These are phyloP conservation scores for Metrosideros polymorpha DNA, from an alignment of 441 rosid species.

Conservation along the genomic window DNA sequence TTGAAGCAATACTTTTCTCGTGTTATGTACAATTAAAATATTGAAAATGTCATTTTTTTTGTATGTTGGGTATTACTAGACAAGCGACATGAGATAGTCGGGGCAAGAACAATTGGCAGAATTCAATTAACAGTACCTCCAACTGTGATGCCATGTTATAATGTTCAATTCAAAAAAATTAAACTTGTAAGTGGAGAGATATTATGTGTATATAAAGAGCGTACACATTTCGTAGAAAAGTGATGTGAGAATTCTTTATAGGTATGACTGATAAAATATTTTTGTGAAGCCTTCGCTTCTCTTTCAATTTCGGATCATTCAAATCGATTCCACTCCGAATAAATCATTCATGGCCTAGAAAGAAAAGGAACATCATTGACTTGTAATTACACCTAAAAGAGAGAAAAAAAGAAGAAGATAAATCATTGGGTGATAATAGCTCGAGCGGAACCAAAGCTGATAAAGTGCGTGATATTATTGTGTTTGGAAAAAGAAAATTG, in stretches of 20 bases:
- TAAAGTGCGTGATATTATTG: neutral
- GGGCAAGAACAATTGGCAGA: fast-evolving
- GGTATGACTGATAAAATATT: too few relatives aligned
- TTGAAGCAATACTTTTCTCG: neutral
- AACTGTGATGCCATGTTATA: fast-evolving
- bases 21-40: neutral
- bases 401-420: neutral
- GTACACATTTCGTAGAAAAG: too few relatives aligned
- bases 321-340: neutral
- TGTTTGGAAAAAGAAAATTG: neutral
- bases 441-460: neutral
- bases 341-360: neutral
- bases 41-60: neutral
- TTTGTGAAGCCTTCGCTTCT: neutral
- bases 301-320: neutral
- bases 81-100: neutral
- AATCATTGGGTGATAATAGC: neutral
- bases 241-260: too few relatives aligned
- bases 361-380: neutral
- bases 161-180: neutral
- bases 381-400: neutral
- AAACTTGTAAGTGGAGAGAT: fast-evolving
- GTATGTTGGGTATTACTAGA: neutral
- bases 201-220: too few relatives aligned
- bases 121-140: fast-evolving